Base-by-base conservation (phyloP, 2,329 filamentous ascomycete species). In the Epichloe amarillans region DNA sequence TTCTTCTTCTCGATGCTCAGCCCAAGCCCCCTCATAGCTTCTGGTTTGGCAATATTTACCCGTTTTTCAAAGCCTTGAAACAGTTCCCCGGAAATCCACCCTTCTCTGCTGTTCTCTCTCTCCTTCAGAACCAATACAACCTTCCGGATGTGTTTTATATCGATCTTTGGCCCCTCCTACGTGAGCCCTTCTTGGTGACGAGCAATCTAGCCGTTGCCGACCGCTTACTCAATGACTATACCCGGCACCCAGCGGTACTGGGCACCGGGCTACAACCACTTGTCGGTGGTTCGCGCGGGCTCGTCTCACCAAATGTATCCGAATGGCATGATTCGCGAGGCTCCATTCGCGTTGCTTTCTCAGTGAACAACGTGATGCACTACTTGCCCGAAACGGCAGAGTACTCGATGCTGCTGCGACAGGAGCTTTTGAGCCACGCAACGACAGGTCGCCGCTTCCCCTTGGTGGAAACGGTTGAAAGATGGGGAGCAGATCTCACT, bases 281-380 rank as follows among this genome's bases (percentile, higher is more conserved):
- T 12, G 47, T 49, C 14, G 47, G 40, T 7, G 47, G 47, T 17
- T 42, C 26, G 3, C 47, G 47, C 15, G 39, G 47, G 19, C 47
- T 49, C n/a, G 40, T 49, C 15, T 49, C 47, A 7, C 40, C 47
- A 2, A 8, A 45, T 3, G 2, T 12, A 5, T 35, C 33, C n/a
- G 48, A 50, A 38, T 50, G 48, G 48, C 48, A 50, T 39, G 48
- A 39, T 38, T 50, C 48, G 35, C 48, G 48, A 15, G 23, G 5
- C 19, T 21, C 33, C n/a, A 44, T 50, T 33, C 41, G 48, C 11
- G 15, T 12, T 4, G n/a, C 48, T 7, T 45, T 50, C 35, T 49
- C 47, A 1, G 47, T 26, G 7, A 49, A 19, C 23, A 44, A 50
- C 21, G 48, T 50, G 30, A 44, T 44, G 41, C 35, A 41, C 19